Percentiles rank a stretch among this genome's conserved stretches.
Evolutionary conservation across 2,329 filamentous ascomycete species (phyloP).

Genomic region (Diplocarpon rosae): DNA sequence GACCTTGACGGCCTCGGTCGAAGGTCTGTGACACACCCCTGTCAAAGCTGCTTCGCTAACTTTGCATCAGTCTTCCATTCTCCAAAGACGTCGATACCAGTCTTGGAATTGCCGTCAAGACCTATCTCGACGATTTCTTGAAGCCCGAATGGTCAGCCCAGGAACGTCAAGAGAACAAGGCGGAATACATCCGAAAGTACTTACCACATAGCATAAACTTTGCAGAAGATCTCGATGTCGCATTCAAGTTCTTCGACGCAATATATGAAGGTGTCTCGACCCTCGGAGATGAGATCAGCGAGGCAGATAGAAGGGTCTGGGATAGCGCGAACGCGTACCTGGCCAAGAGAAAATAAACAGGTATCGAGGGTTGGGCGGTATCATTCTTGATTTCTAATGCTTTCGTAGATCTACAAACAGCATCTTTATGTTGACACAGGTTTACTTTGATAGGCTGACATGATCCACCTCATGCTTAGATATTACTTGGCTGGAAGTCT

Average conservation of each 20-base stretch:
- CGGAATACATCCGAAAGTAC: constrained; percentile 35
- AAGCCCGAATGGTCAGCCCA: constrained; percentile 43
- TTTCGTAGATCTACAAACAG: constrained; percentile 2
- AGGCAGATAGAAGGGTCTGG: constrained; percentile 41
- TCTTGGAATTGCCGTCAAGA: constrained; percentile 69
- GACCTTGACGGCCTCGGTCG: constrained; percentile 56
- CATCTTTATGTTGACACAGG: not conserved
- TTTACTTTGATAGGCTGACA: not conserved
- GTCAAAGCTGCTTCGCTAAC: constrained; percentile 1
- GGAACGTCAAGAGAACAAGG: constrained; percentile 34
- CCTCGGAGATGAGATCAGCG: constrained; percentile 37
- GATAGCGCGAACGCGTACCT: constrained; percentile 44
- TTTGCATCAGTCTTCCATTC: constrained; percentile 48
- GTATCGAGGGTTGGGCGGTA: constrained; percentile 19
- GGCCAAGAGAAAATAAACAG: constrained; percentile 17
- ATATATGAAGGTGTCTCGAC: constrained; percentile 46
- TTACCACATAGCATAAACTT: constrained; percentile 50
- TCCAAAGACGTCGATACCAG: constrained; percentile 60
- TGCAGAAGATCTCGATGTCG: constrained; percentile 47
- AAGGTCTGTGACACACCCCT: constrained; percentile 42
- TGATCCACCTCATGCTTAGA: constrained; percentile 1
- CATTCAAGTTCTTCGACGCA: constrained; percentile 46
- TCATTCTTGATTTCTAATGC: constrained; percentile 2
- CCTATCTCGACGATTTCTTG: constrained; percentile 62
- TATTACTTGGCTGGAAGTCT: not conserved